These are phyloP conservation scores for Leccinum insigne DNA, from an alignment of 1,284 basidiomycete genomes.

Conservation along the genomic window DNA sequence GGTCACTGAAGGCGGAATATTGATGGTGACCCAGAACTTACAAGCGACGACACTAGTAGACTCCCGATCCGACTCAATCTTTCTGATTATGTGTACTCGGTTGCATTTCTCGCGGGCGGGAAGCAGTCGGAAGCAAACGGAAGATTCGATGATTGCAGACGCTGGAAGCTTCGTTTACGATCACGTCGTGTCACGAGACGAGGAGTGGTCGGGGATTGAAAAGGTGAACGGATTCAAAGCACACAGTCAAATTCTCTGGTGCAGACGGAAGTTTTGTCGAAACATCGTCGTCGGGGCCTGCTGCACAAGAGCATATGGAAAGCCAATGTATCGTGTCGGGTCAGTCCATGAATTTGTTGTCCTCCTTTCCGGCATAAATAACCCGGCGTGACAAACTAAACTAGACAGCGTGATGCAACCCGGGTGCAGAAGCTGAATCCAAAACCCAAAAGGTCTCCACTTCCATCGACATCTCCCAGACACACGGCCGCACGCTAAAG, in stretches of 20 bases:
- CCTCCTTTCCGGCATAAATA: conserved; percentile 2
- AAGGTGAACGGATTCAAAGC: too few relatives aligned
- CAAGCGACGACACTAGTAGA: too few relatives aligned
- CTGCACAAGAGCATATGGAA: conserved; percentile 71
- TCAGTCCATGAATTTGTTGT: conserved; percentile 37
- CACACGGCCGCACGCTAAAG: conserved; percentile 22
- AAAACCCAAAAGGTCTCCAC: conserved; percentile 35
- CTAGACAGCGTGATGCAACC: conserved; percentile 53
- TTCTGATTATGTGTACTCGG: too few relatives aligned
- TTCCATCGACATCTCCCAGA: conserved; percentile 24
- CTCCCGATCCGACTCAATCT: too few relatives aligned
- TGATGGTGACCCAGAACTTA: too few relatives aligned
- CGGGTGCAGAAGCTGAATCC: conserved; percentile 39
- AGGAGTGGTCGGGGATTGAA: too few relatives aligned
- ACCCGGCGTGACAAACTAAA: conserved; percentile 7
- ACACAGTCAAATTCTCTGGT: too few relatives aligned
- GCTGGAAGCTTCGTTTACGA: not conserved
- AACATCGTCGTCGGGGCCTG: conserved; percentile 21
- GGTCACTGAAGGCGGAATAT: too few relatives aligned
- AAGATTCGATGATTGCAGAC: not conserved
- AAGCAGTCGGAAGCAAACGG: not conserved
- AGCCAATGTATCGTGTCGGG: conserved; percentile 73
- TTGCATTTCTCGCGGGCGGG: too few relatives aligned
- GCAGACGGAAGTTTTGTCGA: too few relatives aligned
- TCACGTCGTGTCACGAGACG: not conserved